These are phyloP conservation scores for Colletotrichum echinochloae DNA, from an alignment of 2,329 filamentous ascomycete species.

Conservation along the genomic window DNA sequence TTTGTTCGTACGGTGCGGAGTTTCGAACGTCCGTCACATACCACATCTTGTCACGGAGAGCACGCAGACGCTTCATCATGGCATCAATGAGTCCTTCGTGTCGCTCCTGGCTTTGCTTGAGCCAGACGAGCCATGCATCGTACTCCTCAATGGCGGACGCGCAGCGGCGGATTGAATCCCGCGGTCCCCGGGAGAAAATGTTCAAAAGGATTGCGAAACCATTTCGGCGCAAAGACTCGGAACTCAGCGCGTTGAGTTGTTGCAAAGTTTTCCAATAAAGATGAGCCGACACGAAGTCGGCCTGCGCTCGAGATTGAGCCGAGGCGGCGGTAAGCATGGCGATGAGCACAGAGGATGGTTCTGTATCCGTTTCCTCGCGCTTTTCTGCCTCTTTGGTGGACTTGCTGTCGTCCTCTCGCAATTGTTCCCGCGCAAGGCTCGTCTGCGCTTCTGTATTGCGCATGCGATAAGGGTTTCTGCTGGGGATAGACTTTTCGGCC, in stretches of 20 bases:
- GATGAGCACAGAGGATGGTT: slow-evolving; percentile 63
- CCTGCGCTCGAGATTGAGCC: slow-evolving; percentile 79
- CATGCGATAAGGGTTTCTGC: slow-evolving; percentile 69
- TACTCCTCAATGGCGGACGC: slow-evolving; percentile 81
- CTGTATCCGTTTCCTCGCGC: slow-evolving; percentile 27
- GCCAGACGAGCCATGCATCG: slow-evolving; percentile 84
- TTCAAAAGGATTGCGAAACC: slow-evolving; percentile 79
- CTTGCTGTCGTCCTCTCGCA: slow-evolving; percentile 29
- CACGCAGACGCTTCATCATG: slow-evolving; percentile 79
- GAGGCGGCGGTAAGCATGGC: slow-evolving; percentile 83
- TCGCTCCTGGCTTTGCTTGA: slow-evolving; percentile 84
- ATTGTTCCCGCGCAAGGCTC: neutral
- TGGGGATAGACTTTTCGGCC: slow-evolving; percentile 63
- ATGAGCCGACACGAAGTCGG: slow-evolving; percentile 86
- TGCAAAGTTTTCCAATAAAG: slow-evolving; percentile 87
- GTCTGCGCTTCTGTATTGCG: slow-evolving; percentile 40
- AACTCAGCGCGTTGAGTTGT: slow-evolving; percentile 74
- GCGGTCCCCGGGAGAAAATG: slow-evolving; percentile 78
- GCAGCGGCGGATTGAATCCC: slow-evolving; percentile 76
- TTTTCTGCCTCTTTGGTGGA: slow-evolving; percentile 35
- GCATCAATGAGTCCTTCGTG: slow-evolving; percentile 79
- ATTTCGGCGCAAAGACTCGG: slow-evolving; percentile 71
- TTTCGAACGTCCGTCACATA: slow-evolving; percentile 94
- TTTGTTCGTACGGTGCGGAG: slow-evolving; percentile 88
- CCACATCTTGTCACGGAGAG: slow-evolving; percentile 97